These are phyloP conservation scores for Euphorbia tirucalli DNA, from an alignment of 345 rosid genomes.

Conservation along the genomic window DNA sequence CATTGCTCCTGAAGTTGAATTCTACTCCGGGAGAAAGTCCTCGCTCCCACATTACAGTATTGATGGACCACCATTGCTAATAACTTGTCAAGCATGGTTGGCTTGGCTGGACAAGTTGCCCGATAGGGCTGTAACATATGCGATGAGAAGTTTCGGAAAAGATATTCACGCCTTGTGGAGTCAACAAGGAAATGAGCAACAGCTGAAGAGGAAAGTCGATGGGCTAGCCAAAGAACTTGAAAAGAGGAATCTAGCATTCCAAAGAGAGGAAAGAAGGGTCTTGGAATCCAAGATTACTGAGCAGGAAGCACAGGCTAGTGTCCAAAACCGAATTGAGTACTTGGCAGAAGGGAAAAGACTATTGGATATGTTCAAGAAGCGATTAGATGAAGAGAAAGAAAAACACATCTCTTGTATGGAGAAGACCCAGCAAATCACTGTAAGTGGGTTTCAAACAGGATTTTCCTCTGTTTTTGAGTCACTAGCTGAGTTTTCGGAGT, in stretches of 20 bases:
- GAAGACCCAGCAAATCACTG: conserved; percentile 31
- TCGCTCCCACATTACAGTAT: conserved; percentile 8
- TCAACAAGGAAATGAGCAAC: conserved; percentile 45
- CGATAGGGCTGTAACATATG: conserved; percentile 26
- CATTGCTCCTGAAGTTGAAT: conserved; percentile 33
- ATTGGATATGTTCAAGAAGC: conserved; percentile 32
- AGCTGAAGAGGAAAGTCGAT: conserved; percentile 44
- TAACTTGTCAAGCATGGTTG: conserved; percentile 38
- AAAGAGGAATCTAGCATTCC: conserved; percentile 26
- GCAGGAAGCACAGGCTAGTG: conserved; percentile 18
- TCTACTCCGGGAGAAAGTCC: conserved; percentile 19
- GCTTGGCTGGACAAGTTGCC: conserved; percentile 37
- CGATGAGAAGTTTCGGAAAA: conserved; percentile 31
- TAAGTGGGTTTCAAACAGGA: conserved; percentile 40
- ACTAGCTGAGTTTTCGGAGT: conserved; percentile 35
- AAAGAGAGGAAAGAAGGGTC: conserved; percentile 33
- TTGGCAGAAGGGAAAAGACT: conserved; percentile 28
- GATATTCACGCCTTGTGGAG: conserved; percentile 30
- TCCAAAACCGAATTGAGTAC: conserved; percentile 21
- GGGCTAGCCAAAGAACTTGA: conserved; percentile 34
- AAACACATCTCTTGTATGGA: conserved; percentile 34
- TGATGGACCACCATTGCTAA: conserved; percentile 30
- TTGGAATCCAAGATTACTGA: conserved; percentile 25
- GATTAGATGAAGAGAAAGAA: conserved; percentile 33
- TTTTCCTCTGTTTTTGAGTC: conserved; percentile 36